Evolutionary conservation across 108 stramenopile genomes (phyloP).

Genomic region (Cyclotella atomus): DNA sequence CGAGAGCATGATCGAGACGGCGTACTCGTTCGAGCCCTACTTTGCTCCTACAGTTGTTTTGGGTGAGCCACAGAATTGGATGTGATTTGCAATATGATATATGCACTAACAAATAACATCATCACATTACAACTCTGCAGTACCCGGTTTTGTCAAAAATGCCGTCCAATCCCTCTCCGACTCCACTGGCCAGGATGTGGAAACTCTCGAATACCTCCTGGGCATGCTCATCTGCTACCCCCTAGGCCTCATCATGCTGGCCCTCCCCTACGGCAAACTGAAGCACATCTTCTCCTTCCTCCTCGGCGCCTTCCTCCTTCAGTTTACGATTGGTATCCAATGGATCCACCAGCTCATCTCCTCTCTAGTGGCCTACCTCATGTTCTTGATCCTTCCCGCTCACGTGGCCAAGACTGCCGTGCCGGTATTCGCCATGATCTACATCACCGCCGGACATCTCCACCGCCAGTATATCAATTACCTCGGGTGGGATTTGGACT

Average conservation of each 20-base stretch:
- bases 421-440: conserved; percentile 88
- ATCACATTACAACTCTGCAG: conserved; percentile 35
- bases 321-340: conserved; percentile 90
- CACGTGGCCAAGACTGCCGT: conserved; percentile 75
- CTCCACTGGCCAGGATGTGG: conserved; percentile 82
- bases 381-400: conserved; percentile 79
- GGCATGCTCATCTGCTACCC: conserved; percentile 92
- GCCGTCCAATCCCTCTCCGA: conserved; percentile 69
- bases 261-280: conserved; percentile 78
- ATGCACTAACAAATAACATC: background rate
- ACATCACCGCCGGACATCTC: conserved; percentile 90
- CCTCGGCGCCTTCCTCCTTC: conserved; percentile 88
- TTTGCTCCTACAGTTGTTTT: conserved; percentile 79
- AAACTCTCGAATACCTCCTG: conserved; percentile 84
- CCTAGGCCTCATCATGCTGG: conserved; percentile 84
- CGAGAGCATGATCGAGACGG: conserved; percentile 60
- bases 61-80: conserved; percentile 60
- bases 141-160: conserved; percentile 70
- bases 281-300: conserved; percentile 91
- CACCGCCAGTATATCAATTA: conserved; percentile 96
- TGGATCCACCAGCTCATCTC: conserved; percentile 97
- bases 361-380: conserved; percentile 83
- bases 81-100: background rate
- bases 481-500: conserved; percentile 96
- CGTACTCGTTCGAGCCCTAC: conserved; percentile 76